Evolutionary conservation across 192 early-diverging fungal genomes (phyloP).

Genomic region (Cetraspora pellucida): DNA sequence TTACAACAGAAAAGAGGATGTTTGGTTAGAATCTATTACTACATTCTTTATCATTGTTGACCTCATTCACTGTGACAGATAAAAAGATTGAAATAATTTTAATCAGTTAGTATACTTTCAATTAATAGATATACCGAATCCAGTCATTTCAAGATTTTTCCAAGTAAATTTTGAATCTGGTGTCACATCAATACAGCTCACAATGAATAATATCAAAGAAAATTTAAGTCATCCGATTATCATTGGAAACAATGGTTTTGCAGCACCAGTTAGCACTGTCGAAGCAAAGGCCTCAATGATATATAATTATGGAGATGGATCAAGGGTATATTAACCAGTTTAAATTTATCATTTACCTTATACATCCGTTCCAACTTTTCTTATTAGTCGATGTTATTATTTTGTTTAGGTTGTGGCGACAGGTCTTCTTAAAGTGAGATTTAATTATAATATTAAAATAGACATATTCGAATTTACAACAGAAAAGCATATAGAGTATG

Average conservation of each 20-base stretch:
- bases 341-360: neutral
- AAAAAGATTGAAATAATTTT: neutral
- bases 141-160: conserved; percentile 15
- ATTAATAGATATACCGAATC: conserved; percentile 10
- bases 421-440: conserved; percentile 4
- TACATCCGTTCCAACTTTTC: neutral
- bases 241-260: too few relatives aligned
- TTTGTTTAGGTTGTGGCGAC: conserved; percentile 10
- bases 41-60: neutral
- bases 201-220: neutral
- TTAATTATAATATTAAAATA: neutral
- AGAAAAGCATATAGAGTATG: conserved; percentile 4
- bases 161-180: conserved; percentile 26
- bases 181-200: conserved; percentile 5
- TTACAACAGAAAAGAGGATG: neutral
- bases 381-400: neutral
- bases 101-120: neutral
- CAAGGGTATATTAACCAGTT: neutral
- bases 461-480: conserved; percentile 11
- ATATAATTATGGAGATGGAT: conserved; percentile 23
- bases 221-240: neutral
- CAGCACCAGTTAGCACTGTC: neutral
- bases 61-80: too few relatives aligned
- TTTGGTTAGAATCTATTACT: neutral
- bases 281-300: conserved; percentile 11